Evolutionary conservation across 352 stramenopile species (phyloP).

Genomic region (Albugo candida): DNA sequence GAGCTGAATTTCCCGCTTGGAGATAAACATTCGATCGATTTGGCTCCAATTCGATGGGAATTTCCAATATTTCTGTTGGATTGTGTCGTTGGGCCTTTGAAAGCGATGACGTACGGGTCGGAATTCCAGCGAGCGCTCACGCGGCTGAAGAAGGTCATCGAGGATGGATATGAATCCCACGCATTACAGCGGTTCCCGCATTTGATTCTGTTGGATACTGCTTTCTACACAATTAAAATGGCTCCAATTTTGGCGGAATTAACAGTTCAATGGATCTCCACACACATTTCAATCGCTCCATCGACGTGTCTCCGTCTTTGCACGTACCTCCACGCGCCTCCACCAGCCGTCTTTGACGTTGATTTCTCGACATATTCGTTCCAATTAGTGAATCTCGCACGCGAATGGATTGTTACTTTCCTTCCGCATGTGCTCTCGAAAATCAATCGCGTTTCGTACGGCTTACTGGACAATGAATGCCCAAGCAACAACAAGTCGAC

Average conservation of each 20-base stretch:
- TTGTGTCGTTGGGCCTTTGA: slow-evolving; percentile 62
- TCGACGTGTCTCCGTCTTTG: slow-evolving; percentile 58
- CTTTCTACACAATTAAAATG: slow-evolving; percentile 90
- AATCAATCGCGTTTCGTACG: slow-evolving; percentile 98
- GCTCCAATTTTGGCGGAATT: slow-evolving; percentile 85
- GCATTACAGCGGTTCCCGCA: slow-evolving; percentile 94
- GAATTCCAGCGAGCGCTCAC: slow-evolving; percentile 12
- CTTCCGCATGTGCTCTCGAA: slow-evolving; percentile 97
- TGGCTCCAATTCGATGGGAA: slow-evolving; percentile 81
- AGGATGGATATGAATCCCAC: slow-evolving; percentile 83
- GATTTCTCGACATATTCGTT: slow-evolving; percentile 72
- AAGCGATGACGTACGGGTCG: neutral
- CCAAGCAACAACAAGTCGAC: slow-evolving; percentile 19
- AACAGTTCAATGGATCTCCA: slow-evolving; percentile 61
- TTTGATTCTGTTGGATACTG: slow-evolving; percentile 91
- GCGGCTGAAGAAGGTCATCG: slow-evolving; percentile 79
- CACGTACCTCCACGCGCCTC: slow-evolving; percentile 46
- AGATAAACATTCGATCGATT: slow-evolving; percentile 81
- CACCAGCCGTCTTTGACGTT: slow-evolving; percentile 38
- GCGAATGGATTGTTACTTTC: slow-evolving; percentile 95
- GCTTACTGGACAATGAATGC: slow-evolving; percentile 77
- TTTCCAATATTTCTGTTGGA: slow-evolving; percentile 89
- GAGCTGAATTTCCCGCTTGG: slow-evolving; percentile 85
- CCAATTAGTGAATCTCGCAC: slow-evolving; percentile 96
- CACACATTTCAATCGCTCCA: slow-evolving; percentile 84